Conservation (phyloP, 1,284 basidiomycete genomes). For the Gomphus bonarii region DNA sequence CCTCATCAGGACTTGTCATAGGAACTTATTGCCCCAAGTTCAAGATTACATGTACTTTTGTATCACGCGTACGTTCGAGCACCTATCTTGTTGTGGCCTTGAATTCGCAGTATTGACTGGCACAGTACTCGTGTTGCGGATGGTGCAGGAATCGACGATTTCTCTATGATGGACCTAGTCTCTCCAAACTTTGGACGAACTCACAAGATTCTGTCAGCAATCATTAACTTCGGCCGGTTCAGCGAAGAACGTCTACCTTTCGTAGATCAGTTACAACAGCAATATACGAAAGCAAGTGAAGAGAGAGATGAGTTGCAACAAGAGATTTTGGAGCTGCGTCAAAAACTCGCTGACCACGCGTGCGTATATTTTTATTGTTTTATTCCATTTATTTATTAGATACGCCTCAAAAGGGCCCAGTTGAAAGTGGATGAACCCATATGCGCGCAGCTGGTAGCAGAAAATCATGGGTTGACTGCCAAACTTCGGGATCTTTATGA, state of each 20-base stretch:
- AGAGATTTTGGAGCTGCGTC: conserved; percentile 41
- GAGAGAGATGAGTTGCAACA: conserved; percentile 45
- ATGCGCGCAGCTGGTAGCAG: conserved; percentile 22
- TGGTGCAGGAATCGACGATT: conserved; percentile 69
- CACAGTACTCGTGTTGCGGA: conserved; percentile 53
- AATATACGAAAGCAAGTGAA: conserved; percentile 42
- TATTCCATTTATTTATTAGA: neutral
- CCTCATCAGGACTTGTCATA: conserved; percentile 19
- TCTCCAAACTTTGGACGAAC: conserved; percentile 67
- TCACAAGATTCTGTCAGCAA: conserved; percentile 65
- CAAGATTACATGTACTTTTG: conserved; percentile 52
- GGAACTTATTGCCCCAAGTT: conserved; percentile 53
- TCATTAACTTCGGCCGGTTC: conserved; percentile 91
- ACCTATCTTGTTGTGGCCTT: conserved; percentile 1
- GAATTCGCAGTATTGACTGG: neutral
- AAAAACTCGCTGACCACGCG: conserved; percentile 52
- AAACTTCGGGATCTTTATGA: conserved; percentile 14
- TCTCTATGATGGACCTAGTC: conserved; percentile 64
- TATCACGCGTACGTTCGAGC: conserved; percentile 45
- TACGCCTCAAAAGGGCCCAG: conserved; percentile 40
- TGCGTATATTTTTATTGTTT: conserved; percentile 26
- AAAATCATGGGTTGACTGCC: conserved; percentile 19
- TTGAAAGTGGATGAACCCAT: conserved; percentile 43
- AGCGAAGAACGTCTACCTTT: conserved; percentile 61
- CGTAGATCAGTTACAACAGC: conserved; percentile 47